phyloP scores from a whole-genome alignment of 257 asterid genomes.

The Jacaranda mimosifolia region DNA sequence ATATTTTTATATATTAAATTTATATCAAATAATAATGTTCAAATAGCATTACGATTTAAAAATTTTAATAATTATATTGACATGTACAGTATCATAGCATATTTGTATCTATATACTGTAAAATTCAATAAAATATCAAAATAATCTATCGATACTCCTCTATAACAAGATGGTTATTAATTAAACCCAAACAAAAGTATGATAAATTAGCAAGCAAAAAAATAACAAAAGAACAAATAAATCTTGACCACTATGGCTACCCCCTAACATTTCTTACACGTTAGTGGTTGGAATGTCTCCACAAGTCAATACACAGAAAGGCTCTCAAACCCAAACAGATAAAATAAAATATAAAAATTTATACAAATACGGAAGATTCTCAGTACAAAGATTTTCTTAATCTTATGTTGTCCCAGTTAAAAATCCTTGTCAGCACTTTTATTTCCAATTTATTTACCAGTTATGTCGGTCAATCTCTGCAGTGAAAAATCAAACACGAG shows the following conservation, averaged over 20 bases:
- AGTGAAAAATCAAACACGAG: conserved; percentile 1
- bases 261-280: conserved; percentile 30
- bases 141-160: no score
- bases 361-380: conserved; percentile 22
- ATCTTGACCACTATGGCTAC: conserved; percentile 8
- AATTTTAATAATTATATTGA: no score
- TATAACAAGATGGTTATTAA: no score
- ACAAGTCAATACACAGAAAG: conserved; percentile 41
- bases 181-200: not conserved
- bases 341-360: not conserved
- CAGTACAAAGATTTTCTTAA: conserved; percentile 29
- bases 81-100: no score
- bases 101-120: no score
- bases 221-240: conserved; percentile 22
- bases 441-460: conserved; percentile 15
- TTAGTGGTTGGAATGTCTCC: conserved; percentile 60
- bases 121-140: no score
- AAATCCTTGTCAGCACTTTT: conserved; percentile 11
- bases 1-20: no score
- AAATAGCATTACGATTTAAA: no score
- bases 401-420: conserved; percentile 19
- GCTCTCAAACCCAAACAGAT: conserved; percentile 10
- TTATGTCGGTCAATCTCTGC: conserved; percentile 45
- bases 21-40: no score
- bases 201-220: not conserved